Percentiles rank a stretch among this genome's conserved stretches.
Conservation (phyloP, 345 rosid genomes). For the Camelina sativa region DNA sequence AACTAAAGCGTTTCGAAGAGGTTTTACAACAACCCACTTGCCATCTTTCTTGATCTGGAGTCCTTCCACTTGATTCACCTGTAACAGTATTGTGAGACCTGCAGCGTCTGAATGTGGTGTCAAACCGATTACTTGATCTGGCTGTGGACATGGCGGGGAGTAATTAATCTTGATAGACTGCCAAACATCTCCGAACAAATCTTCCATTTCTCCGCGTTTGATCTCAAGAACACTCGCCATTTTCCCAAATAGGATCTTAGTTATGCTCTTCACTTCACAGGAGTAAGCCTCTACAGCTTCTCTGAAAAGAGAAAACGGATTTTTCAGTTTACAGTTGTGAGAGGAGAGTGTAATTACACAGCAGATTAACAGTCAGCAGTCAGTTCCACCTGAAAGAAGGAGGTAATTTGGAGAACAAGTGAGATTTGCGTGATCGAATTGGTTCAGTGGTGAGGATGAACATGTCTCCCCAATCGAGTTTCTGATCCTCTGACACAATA, state of each 20-base stretch:
- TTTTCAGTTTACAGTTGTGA: background rate
- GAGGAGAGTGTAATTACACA: background rate
- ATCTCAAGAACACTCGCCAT: conserved; percentile 44
- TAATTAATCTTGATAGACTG: conserved; percentile 47
- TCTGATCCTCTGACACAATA: conserved; percentile 53
- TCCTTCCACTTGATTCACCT: conserved; percentile 49
- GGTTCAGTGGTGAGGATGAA: conserved; percentile 46
- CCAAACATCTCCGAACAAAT: conserved; percentile 43
- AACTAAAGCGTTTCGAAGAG: conserved; percentile 49
- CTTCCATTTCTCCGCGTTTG: conserved; percentile 42
- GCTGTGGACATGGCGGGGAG: conserved; percentile 53
- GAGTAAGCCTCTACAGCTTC: conserved; percentile 46
- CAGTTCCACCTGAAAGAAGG: conserved; percentile 47
- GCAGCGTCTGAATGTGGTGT: conserved; percentile 50
- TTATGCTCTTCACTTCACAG: conserved; percentile 37
- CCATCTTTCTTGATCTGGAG: conserved; percentile 48
- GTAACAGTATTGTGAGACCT: conserved; percentile 49
- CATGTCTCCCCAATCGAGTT: conserved; percentile 54
- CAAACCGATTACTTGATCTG: conserved; percentile 45
- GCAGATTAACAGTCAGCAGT: background rate
- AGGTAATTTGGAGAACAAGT: conserved; percentile 49
- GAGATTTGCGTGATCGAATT: conserved; percentile 39
- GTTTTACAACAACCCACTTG: conserved; percentile 51
- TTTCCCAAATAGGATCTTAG: conserved; percentile 33
- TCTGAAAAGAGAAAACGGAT: conserved; percentile 24